phyloP scores from a whole-genome alignment of 352 stramenopile species.

The Saprolegnia diclina region DNA sequence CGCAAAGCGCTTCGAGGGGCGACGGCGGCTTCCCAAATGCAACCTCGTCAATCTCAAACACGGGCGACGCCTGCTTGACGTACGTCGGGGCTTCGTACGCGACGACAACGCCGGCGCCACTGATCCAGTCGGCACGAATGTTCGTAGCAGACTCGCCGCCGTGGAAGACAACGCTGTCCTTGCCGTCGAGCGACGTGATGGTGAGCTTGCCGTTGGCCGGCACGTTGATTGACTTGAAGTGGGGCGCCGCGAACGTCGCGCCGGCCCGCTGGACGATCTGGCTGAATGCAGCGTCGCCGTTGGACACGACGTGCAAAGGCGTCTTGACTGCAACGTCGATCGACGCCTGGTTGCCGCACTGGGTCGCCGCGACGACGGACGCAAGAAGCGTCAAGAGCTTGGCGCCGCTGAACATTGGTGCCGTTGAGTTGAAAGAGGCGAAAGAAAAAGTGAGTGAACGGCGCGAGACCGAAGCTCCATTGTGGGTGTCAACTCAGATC shows the following conservation, averaged over 20 bases:
- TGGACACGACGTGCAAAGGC: no score
- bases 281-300: no score
- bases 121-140: slow-evolving; percentile 10
- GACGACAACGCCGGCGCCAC: not conserved
- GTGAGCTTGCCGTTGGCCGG: slow-evolving; percentile 2
- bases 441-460: no score
- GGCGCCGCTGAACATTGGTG: no score
- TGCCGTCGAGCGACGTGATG: slow-evolving; percentile 13
- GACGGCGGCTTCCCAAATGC: slow-evolving; percentile 6
- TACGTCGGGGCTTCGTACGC: not conserved
- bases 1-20: slow-evolving; percentile 7
- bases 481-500: no score
- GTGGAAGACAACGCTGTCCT: not conserved
- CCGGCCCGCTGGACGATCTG: no score
- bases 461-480: no score
- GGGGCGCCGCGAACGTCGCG: not conserved
- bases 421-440: no score
- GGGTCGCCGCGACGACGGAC: no score
- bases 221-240: slow-evolving; percentile 14
- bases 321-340: no score
- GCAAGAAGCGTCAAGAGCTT: no score
- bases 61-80: not conserved
- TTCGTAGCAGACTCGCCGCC: not conserved
- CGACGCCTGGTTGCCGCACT: no score
- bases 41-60: slow-evolving; percentile 11